Conservation (phyloP, 2,329 filamentous ascomycete species). For the Monilinia fructicola region DNA sequence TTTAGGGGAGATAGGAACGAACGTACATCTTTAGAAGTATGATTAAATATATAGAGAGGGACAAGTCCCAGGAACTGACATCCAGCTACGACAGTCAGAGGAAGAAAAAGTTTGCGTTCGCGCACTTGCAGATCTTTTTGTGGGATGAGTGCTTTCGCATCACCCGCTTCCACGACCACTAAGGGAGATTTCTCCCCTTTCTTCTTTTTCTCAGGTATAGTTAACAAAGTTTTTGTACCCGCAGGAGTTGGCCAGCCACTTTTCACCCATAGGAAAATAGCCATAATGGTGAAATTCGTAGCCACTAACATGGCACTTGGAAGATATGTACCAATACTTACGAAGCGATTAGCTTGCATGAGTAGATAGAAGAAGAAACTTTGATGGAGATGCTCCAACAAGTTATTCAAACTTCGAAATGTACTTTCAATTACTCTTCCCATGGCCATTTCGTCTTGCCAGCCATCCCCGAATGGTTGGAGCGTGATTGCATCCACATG, state of each 20-base stretch:
- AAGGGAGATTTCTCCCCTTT: constrained; percentile 40
- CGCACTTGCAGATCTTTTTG: constrained; percentile 31
- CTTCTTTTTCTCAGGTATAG: constrained; percentile 19
- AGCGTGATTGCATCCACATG: constrained; percentile 95
- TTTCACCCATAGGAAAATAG: constrained; percentile 89
- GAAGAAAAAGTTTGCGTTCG: constrained; percentile 64
- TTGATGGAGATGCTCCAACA: constrained; percentile 94
- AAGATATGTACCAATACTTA: constrained; percentile 96
- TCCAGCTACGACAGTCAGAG: constrained; percentile 68
- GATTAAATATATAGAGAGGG: constrained; percentile 86
- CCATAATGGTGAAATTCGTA: constrained; percentile 92
- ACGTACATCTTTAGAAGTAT: constrained; percentile 61
- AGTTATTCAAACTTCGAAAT: constrained; percentile 91
- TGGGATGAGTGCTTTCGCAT: constrained; percentile 32
- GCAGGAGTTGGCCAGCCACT: constrained; percentile 57
- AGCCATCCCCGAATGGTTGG: constrained; percentile 84
- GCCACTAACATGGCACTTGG: constrained; percentile 97
- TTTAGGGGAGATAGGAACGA: constrained; percentile 2
- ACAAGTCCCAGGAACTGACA: constrained; percentile 76
- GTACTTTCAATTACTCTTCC: constrained; percentile 86
- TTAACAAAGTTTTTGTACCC: constrained; percentile 19
- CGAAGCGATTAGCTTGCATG: constrained; percentile 87
- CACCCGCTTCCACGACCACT: constrained; percentile 30
- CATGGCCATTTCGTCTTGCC: constrained; percentile 97
- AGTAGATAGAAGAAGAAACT: constrained; percentile 99